A percentile compares a stretch with the other conserved stretches of the same genome.
phyloP scores from a whole-genome alignment of 208 protist genomes.

The Angomonas deanei region DNA sequence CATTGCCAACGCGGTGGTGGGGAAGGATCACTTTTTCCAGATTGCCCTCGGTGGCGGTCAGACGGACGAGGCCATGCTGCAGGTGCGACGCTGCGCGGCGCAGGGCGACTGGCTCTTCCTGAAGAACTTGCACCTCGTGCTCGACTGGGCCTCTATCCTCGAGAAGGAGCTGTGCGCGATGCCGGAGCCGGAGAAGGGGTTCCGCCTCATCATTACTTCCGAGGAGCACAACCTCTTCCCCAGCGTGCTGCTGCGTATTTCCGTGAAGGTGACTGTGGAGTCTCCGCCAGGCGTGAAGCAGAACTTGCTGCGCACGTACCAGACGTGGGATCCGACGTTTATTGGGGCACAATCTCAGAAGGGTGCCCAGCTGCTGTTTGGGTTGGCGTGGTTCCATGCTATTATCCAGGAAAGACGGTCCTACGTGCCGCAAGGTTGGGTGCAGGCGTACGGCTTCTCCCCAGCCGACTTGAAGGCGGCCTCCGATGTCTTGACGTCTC shows the following conservation, averaged over 20 bases:
- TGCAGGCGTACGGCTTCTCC: slow-evolving; percentile 97
- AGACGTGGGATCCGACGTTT: slow-evolving; percentile 65
- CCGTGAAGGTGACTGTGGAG: slow-evolving; percentile 94
- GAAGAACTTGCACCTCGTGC: slow-evolving; percentile 97
- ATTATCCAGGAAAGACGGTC: slow-evolving; percentile 95
- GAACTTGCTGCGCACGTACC: slow-evolving; percentile 94
- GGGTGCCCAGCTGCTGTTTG: slow-evolving; percentile 83
- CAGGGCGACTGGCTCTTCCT: slow-evolving; percentile 92
- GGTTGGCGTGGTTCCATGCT: slow-evolving; percentile 95
- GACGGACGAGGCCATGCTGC: slow-evolving; percentile 83
- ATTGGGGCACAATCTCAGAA: slow-evolving; percentile 31
- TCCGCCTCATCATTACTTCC: slow-evolving; percentile 95
- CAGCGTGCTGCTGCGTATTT: slow-evolving; percentile 90
- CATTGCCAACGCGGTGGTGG: slow-evolving; percentile 60
- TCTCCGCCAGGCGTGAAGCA: slow-evolving; percentile 94
- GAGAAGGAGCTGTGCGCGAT: slow-evolving; percentile 92
- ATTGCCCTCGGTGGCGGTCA: slow-evolving; percentile 94
- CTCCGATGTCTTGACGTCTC: slow-evolving; percentile 75
- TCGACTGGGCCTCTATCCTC: slow-evolving; percentile 88
- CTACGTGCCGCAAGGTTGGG: slow-evolving; percentile 97
- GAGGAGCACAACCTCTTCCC: slow-evolving; percentile 92
- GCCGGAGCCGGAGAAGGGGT: slow-evolving; percentile 77
- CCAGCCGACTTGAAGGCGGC: slow-evolving; percentile 91
- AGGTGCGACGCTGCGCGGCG: slow-evolving; percentile 75
- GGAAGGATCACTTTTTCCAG: slow-evolving; percentile 82